These are phyloP conservation scores for Trichoderma asperellum DNA, from an alignment of 2,329 filamentous ascomycete genomes.

Conservation along the genomic window DNA sequence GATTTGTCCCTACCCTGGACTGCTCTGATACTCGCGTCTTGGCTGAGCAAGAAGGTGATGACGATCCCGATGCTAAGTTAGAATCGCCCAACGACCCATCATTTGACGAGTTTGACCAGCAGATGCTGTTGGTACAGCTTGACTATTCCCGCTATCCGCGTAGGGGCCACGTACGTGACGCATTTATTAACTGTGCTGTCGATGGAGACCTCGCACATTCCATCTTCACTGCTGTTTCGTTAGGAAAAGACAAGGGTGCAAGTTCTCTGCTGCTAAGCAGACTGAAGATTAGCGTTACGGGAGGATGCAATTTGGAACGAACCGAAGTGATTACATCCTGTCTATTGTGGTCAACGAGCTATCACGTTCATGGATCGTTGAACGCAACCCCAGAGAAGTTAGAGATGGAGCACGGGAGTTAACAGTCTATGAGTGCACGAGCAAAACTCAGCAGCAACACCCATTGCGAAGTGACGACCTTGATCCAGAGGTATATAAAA, in stretches of 20 bases:
- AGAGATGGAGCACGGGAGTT: background rate
- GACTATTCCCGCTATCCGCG: background rate
- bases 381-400: background rate
- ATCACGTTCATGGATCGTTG: background rate
- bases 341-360: background rate
- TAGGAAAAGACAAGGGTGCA: background rate
- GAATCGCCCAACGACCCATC: background rate
- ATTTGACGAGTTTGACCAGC: slow-evolving; percentile 2
- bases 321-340: background rate
- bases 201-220: background rate
- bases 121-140: background rate
- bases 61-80: background rate
- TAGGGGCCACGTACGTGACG: background rate
- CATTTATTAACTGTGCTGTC: background rate
- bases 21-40: slow-evolving; percentile 5
- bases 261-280: background rate
- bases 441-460: background rate
- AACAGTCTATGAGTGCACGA: background rate
- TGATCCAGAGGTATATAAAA: background rate
- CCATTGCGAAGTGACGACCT: background rate
- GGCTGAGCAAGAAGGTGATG: slow-evolving; percentile 3
- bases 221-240: background rate
- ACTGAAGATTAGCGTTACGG: background rate
- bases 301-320: slow-evolving; percentile 1
- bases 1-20: background rate